Evolutionary conservation across 148 eudicot species (phyloP), one percentile per base, ranked within the genome.

Genomic region (Diospyros kaki): DNA sequence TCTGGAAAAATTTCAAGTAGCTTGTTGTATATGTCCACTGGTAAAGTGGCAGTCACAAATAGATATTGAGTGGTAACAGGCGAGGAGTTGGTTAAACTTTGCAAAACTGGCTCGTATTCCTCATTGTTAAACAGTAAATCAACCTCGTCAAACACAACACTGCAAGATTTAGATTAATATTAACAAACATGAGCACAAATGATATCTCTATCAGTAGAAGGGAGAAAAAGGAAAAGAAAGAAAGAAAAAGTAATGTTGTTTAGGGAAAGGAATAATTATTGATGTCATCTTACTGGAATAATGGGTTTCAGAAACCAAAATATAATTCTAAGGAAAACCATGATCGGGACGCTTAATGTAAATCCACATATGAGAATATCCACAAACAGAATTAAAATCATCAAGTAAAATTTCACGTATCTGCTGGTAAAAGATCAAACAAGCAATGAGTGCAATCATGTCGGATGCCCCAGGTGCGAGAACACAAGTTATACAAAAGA

Each of bases 31-130:
- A 95, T 89, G 61, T 89, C 90, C 15, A 82, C 83, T 50, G 97
- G 97, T 79, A 95, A 83, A 64, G 98, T 95, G 75, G 98, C 98
- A 52, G 98, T 95, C 75, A 92, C 98, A 87, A 92, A 95, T 50
- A 95, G 85, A 84, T 95, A 95, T 76, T 95, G 97, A 40, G 91
- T 83, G 64, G 92, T 79, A 76, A 92, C 83, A 60, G 90, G 91
- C 38, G 97, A 87, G 38, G 81, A 75, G 72, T 80, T 89, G 11
- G 86, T 86, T 78, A 95, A 86, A 73, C 81, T 88, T 77, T 89
- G 92, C 67, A 92, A 80, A 53, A 91, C 97, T 77, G 82, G 85
- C 77, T 88, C 94, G 77, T 92, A 95, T 56, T 89, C 98, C 55
- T 90, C 98, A 76, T 92, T 92, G 76, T 84, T 88, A 66, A 81